Base-by-base conservation (phyloP, 2,329 filamentous ascomycete genomes). In the Nakataea oryzae region DNA sequence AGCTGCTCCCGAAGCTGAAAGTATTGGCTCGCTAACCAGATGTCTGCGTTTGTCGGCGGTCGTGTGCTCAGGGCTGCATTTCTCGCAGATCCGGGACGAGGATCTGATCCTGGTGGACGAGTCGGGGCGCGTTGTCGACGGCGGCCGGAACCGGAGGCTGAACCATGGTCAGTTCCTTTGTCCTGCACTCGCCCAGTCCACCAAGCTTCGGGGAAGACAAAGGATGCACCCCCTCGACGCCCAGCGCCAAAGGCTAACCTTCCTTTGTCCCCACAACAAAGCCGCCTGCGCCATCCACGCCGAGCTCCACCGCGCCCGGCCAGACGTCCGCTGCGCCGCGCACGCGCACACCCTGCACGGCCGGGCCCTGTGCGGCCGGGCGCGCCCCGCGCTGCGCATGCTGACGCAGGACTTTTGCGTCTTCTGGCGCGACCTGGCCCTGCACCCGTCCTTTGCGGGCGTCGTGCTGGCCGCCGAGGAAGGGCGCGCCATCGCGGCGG, bases 61-160 rank as follows among this genome's bases (percentile, higher is more conserved):
- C 41, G 6, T n/a, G 41, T 50, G 17, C n/a, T 8, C n/a, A 60
- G 59, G 59, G 1, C 59, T 60, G 29, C 59, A 62, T 14, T 64
- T 64, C 24, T 58, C 59, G 2, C 60, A 60, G 32, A 64, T 64
- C 62, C 60, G 60, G 2, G 59, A 61, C 21, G 63, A 62, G 27
- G 67, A 90, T 65, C 77, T 90, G n/a, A 88, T 90, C 61, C 82
- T 81, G 21, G 86, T 90, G 1, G 78, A 87, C 66, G 77, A 84
- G 60, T 70, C 79, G 0, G 87, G 87, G 2, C 74, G 83, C 28
- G 79, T 89, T 28, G 81, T 90, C 34, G 86, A 84, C 13, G 86
- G 86, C 3, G 86, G 86, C 0, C 60, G 66, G n/a, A 71, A 72
- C 57, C 67, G 70, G 24, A 68, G 74, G 3, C 67, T 76, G 17